These are phyloP conservation scores for Xylaria sp. DNA, from an alignment of 2,329 filamentous ascomycete genomes.

Conservation along the genomic window DNA sequence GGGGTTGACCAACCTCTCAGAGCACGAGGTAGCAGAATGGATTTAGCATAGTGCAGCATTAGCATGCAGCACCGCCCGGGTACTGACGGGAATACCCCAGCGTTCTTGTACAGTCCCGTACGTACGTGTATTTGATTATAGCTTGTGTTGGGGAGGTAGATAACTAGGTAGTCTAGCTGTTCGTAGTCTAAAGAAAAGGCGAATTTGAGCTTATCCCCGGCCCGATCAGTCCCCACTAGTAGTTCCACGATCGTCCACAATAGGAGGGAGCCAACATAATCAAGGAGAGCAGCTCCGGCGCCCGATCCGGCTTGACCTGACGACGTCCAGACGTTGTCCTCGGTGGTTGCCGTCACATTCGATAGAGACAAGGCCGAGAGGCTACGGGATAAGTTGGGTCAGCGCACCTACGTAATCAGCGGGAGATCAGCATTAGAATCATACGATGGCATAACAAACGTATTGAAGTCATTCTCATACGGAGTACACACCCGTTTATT, in stretches of 20 bases:
- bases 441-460: neutral
- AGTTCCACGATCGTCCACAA: neutral
- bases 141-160: too few relatives aligned
- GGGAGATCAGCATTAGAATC: neutral
- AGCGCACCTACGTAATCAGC: constrained; percentile 6
- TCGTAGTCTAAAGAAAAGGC: neutral
- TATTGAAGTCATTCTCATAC: neutral
- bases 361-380: neutral
- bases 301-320: constrained; percentile 7
- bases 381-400: neutral
- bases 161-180: neutral
- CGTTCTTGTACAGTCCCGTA: too few relatives aligned
- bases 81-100: neutral
- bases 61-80: neutral
- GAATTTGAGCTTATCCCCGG: neutral
- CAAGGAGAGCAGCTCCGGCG: neutral
- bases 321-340: neutral
- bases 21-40: neutral
- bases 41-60: neutral
- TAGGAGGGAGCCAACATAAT: neutral
- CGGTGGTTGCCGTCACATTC: constrained; percentile 1
- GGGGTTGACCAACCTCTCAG: neutral
- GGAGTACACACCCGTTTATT: neutral
- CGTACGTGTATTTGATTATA: too few relatives aligned
- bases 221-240: too few relatives aligned